Conservation (phyloP, 306 rosid genomes). For the Trifolium subterraneum region DNA sequence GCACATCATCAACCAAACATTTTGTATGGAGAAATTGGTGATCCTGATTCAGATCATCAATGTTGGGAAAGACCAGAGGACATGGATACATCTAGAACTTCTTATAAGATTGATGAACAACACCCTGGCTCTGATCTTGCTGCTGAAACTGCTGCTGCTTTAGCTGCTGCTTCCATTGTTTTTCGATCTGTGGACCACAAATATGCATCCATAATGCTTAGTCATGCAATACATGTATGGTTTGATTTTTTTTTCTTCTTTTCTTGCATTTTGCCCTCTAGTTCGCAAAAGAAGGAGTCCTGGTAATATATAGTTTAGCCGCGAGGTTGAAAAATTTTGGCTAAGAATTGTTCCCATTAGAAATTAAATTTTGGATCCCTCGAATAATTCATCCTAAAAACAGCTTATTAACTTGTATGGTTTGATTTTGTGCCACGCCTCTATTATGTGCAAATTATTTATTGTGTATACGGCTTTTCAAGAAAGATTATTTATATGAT, state of each 20-base stretch:
- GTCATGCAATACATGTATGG: slow-evolving; percentile 58
- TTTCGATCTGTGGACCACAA: slow-evolving; percentile 7
- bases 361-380: no score
- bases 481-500: no score
- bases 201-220: slow-evolving; percentile 44
- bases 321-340: no score
- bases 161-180: slow-evolving; percentile 66
- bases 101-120: slow-evolving; percentile 44
- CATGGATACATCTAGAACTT: slow-evolving; percentile 55
- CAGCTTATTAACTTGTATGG: no score
- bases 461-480: no score
- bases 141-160: slow-evolving; percentile 67
- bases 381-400: no score
- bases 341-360: no score
- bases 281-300: no score
- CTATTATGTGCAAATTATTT: not conserved
- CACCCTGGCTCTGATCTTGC: slow-evolving; percentile 75
- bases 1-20: slow-evolving; percentile 53
- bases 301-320: no score
- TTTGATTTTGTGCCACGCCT: no score
- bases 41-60: slow-evolving; percentile 55
- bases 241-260: no score
- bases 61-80: slow-evolving; percentile 83
- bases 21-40: slow-evolving; percentile 63
- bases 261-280: no score